Percentiles rank a stretch among this genome's conserved stretches.
Evolutionary conservation across 805 yeast genomes (phyloP).

Genomic region (Sporopachydermia lactativora): DNA sequence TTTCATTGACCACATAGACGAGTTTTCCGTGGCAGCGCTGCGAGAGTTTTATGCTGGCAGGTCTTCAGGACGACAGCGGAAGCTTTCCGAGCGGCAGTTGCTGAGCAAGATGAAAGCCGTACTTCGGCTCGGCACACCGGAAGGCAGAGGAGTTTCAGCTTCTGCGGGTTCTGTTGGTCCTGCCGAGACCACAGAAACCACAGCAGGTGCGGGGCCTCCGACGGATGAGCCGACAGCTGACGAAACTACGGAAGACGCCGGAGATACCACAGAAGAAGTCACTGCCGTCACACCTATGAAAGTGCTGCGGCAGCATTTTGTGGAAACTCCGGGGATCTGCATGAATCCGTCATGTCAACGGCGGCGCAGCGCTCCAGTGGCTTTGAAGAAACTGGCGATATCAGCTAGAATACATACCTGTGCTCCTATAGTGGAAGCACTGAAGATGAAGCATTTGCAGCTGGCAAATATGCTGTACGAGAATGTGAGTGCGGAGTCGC

Average conservation of each 20-base stretch:
- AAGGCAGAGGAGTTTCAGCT: too few species aligned
- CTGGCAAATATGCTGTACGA: constrained; percentile 12
- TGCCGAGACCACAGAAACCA: not conserved
- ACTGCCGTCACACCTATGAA: constrained; percentile 6
- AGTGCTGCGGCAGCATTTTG: constrained; percentile 5
- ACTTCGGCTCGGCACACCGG: not conserved
- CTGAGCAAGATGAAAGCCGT: not conserved
- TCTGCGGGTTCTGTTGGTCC: constrained; percentile 6
- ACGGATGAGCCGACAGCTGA: constrained; percentile 6
- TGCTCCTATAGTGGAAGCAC: constrained; percentile 11
- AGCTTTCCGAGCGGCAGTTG: not conserved
- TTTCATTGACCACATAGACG: not conserved
- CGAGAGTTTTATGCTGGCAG: not conserved
- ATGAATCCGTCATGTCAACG: not conserved
- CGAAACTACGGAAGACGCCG: too few species aligned
- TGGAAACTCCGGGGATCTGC: constrained; percentile 6
- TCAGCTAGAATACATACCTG: constrained; percentile 3
- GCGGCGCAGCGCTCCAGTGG: constrained; percentile 6
- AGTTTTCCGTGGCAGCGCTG: not conserved
- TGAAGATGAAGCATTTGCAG: constrained; percentile 6
- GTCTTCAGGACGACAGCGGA: not conserved
- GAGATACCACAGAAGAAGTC: too few species aligned
- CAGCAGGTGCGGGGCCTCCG: constrained; percentile 5
- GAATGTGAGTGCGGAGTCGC: constrained; percentile 3
- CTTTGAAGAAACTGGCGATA: constrained; percentile 6